Conservation (phyloP, 2,329 filamentous ascomycete species). For the Fusarium pseudoanthophilum region DNA sequence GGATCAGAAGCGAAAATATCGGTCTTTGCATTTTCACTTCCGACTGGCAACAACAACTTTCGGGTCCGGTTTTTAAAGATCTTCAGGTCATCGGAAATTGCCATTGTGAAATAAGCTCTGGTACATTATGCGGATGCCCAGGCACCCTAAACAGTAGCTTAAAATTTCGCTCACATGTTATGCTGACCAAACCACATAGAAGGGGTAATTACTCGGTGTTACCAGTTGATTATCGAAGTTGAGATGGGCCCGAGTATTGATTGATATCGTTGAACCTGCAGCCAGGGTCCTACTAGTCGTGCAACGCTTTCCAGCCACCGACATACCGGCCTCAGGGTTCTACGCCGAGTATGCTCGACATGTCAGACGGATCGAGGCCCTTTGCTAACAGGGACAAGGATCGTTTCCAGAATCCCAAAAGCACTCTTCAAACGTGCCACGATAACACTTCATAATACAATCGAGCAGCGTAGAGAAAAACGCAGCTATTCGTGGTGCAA, state of each 20-base stretch:
- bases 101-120: background rate
- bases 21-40: background rate
- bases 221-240: background rate
- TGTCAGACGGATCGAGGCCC: slow-evolving; percentile 6
- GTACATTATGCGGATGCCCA: background rate
- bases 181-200: background rate
- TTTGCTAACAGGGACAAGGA: background rate
- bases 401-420: slow-evolving; percentile 14
- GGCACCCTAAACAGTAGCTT: background rate
- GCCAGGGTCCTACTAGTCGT: slow-evolving; percentile 3
- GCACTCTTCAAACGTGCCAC: background rate
- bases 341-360: slow-evolving; percentile 4
- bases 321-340: slow-evolving; percentile 14
- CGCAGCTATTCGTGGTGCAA: background rate
- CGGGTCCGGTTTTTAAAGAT: background rate
- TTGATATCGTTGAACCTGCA: background rate
- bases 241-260: background rate
- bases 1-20: background rate
- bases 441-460: background rate
- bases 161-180: background rate
- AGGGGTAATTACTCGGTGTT: background rate
- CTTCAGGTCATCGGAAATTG: background rate
- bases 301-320: slow-evolving; percentile 5
- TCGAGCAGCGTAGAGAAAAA: background rate
- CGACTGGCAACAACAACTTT: background rate